Evolutionary conservation across 2,329 filamentous ascomycete genomes (phyloP), one percentile per base, ranked within the genome.

Genomic region (Sphaceloma murrayae): DNA sequence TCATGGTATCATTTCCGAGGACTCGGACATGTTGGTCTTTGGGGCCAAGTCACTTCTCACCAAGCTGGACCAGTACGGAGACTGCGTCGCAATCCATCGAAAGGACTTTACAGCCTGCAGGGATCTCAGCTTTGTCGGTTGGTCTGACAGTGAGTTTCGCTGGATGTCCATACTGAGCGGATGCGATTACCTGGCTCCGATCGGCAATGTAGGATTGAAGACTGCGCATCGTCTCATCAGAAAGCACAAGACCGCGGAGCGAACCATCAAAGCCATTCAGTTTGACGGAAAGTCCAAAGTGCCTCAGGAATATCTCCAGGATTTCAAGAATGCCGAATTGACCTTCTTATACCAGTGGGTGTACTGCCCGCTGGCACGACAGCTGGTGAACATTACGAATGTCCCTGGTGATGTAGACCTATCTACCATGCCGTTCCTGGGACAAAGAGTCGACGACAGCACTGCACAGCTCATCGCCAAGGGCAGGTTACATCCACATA

Each of bases 291-390:
- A 94, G 59, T 81, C 79, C 54, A 75, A 75, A 43, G 74, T 98
- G 7, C 88, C 91, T 0, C 68, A 79, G 29, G 81, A 83, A 49
- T 98, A 96, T 58, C 67, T 91, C 19, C 77, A 83, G 5, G 71
- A 76, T 14, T 98, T 96, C 59, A 75, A 77, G 49, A 80, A 89
- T 58, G 91, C 91, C 0, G 91, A 98, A 62, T 69, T 85, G 53
- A 96, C 91, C 0, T 98, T 98, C 57, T 66, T 95, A 13, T 84
- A 96, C 57, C 91, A 95, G 65, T 84, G 91, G 64, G 89, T 96
- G 2, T 98, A 85, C 61, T 96, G 89, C 59, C 87, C 89, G 0
- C 67, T 71, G 27, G 71, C 74, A 31, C 71, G 80, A 47, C 67
- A 77, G 49, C 64, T 96, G 33, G 83, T 94, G 30, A 79, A 86